phyloP scores from a whole-genome alignment of 441 rosid species.

The Mallotus repandus region DNA sequence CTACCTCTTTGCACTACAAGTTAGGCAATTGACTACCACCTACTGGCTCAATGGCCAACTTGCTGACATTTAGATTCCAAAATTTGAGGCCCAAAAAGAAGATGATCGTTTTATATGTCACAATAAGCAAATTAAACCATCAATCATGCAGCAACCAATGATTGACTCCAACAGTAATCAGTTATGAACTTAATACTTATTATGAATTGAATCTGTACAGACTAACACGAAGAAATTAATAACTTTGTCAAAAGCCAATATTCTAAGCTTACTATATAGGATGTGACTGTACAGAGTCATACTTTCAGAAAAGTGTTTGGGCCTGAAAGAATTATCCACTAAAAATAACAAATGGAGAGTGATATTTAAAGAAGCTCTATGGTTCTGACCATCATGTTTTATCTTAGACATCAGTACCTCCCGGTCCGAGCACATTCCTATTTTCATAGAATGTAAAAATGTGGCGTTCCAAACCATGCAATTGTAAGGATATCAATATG shows the following conservation, averaged over 20 bases:
- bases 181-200: background rate
- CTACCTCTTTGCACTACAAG: background rate
- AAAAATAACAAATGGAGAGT: background rate
- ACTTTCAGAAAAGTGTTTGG: background rate
- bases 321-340: background rate
- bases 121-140: conserved; percentile 4
- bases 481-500: conserved; percentile 8
- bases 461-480: conserved; percentile 7
- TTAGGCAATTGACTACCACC: conserved; percentile 3
- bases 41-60: background rate
- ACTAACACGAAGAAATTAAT: background rate
- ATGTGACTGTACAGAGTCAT: background rate
- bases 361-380: background rate
- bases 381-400: background rate
- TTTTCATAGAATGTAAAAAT: background rate
- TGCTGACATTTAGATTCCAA: background rate
- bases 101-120: background rate
- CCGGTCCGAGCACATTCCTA: background rate
- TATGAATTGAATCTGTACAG: background rate
- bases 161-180: background rate
- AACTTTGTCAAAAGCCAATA: background rate
- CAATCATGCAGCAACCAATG: background rate
- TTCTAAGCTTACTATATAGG: background rate
- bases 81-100: conserved; percentile 1
- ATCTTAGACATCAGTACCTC: background rate